Percentiles rank a stretch among this genome's conserved stretches.
Conservation (phyloP, 1,139 yeast genomes). For the Wickerhamomyces sp. region DNA sequence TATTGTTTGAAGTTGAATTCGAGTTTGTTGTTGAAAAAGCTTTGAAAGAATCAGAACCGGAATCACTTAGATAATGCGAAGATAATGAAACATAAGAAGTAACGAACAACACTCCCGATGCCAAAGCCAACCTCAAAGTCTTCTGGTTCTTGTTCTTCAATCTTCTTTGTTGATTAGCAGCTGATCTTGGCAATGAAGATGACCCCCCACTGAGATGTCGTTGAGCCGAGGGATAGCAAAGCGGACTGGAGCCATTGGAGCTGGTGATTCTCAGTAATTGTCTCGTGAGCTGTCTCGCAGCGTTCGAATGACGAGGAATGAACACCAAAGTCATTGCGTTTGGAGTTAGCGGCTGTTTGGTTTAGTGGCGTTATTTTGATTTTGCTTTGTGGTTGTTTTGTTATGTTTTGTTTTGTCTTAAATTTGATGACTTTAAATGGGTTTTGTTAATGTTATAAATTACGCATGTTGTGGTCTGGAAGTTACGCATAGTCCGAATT, state of each 20-base stretch:
- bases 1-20: slow-evolving; percentile 14
- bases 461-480: too few relatives aligned
- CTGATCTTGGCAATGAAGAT: background rate
- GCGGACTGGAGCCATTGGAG: background rate
- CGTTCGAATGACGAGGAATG: background rate
- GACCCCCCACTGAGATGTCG: background rate
- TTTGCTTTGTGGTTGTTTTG: too few relatives aligned
- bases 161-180: background rate
- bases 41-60: slow-evolving; percentile 20
- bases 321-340: background rate
- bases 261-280: background rate
- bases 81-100: slow-evolving; percentile 29
- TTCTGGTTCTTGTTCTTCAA: slow-evolving; percentile 2
- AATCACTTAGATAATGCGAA: slow-evolving; percentile 21
- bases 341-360: too few relatives aligned
- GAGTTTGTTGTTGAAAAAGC: slow-evolving; percentile 18
- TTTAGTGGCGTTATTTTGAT: too few relatives aligned
- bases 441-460: too few relatives aligned
- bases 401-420: too few relatives aligned
- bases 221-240: background rate
- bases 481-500: too few relatives aligned
- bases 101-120: slow-evolving; percentile 30
- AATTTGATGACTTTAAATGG: too few relatives aligned
- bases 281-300: background rate
- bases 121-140: slow-evolving; percentile 25